Conservation (phyloP, 352 stramenopile species). For the Blastocystis sp. region DNA sequence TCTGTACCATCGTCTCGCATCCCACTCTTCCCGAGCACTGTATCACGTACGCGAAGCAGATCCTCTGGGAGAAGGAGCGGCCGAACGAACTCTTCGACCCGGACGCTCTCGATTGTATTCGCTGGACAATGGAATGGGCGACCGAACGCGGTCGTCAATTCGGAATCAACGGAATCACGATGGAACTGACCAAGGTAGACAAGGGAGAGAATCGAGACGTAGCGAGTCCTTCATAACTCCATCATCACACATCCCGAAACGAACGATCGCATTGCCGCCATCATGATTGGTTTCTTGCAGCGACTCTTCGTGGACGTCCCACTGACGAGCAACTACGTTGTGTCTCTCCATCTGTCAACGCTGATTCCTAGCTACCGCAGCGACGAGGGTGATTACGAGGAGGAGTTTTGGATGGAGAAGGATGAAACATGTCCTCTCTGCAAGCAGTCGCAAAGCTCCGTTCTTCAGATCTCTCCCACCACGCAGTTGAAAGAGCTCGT, state of each 20-base stretch:
- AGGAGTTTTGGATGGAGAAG: constrained; percentile 11
- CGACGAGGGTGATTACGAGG: not conserved
- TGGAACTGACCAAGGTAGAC: not conserved
- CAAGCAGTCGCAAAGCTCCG: too few species aligned
- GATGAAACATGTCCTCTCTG: not conserved
- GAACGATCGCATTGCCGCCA: not conserved
- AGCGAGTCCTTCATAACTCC: not conserved
- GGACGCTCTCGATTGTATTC: not conserved
- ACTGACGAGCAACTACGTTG: not conserved
- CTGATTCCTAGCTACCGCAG: not conserved
- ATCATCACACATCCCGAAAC: not conserved
- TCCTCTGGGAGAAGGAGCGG: constrained; percentile 8
- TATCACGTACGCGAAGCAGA: not conserved
- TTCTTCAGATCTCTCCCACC: not conserved
- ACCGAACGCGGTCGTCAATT: not conserved
- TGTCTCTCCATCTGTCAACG: not conserved
- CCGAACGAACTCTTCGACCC: not conserved
- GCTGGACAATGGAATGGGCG: not conserved
- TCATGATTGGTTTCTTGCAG: not conserved
- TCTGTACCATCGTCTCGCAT: constrained; percentile 6
- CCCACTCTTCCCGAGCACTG: constrained; percentile 19
- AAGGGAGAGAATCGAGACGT: not conserved
- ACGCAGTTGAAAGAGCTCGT: not conserved
- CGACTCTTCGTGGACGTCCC: not conserved
- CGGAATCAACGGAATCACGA: not conserved